These are phyloP conservation scores for Fusarium lyarnte DNA, from an alignment of 2,329 filamentous ascomycete genomes.

Conservation along the genomic window DNA sequence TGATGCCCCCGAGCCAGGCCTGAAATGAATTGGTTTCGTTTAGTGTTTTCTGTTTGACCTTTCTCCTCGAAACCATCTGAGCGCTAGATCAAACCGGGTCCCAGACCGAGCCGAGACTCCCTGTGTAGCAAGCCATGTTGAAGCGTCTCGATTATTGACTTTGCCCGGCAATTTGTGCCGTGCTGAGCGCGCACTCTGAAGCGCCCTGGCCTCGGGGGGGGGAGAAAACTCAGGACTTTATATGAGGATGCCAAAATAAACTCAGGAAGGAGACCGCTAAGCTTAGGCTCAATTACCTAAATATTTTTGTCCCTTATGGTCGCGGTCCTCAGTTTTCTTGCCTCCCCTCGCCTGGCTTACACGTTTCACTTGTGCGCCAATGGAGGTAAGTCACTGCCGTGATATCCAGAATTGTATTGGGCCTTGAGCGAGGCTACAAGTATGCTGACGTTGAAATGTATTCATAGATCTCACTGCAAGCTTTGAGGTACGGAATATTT, in stretches of 20 bases:
- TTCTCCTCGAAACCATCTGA: neutral
- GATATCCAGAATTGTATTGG: neutral
- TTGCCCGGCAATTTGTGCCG: slow-evolving; percentile 17
- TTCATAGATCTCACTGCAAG: neutral
- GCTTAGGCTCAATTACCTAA: too few relatives aligned
- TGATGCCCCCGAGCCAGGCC: slow-evolving; percentile 17
- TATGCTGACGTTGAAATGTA: neutral
- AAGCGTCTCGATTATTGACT: neutral
- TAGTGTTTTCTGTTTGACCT: slow-evolving; percentile 6
- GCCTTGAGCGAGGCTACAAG: neutral
- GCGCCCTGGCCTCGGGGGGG: too few relatives aligned
- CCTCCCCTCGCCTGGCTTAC: neutral
- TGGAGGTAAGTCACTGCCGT: neutral
- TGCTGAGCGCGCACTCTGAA: neutral
- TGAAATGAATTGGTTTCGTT: slow-evolving; percentile 2
- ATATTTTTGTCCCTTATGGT: too few relatives aligned
- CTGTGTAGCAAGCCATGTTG: slow-evolving; percentile 3
- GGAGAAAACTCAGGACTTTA: too few relatives aligned
- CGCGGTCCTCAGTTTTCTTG: too few relatives aligned
- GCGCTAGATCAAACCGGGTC: slow-evolving; percentile 22
- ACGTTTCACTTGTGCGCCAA: slow-evolving; percentile 8
- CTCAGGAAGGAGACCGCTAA: too few relatives aligned
- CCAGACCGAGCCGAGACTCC: slow-evolving; percentile 12
- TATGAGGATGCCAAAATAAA: too few relatives aligned
- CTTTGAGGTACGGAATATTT: neutral